Evolutionary conservation across 2,329 filamentous ascomycete species (phyloP).

Genomic region (Phoma sp.): DNA sequence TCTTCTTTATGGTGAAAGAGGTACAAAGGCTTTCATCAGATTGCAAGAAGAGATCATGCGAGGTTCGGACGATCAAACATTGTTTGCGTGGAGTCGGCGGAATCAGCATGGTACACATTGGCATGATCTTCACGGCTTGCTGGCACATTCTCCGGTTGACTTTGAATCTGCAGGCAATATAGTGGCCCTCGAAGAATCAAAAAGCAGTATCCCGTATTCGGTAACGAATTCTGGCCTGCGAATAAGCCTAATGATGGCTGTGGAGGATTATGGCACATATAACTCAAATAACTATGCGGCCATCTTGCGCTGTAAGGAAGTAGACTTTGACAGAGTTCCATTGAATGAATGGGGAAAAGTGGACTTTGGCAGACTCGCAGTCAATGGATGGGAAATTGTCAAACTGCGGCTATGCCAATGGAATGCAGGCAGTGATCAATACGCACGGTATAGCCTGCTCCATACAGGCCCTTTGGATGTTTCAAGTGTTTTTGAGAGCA

Average conservation of each 20-base stretch:
- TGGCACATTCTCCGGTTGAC: neutral
- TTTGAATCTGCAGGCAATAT: neutral
- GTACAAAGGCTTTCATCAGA: slow-evolving; percentile 3
- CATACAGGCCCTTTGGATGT: no score
- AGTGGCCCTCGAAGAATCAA: neutral
- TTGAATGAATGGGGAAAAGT: no score
- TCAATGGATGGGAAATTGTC: no score
- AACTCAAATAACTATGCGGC: neutral
- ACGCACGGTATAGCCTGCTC: neutral
- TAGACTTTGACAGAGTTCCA: neutral
- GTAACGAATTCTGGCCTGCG: neutral
- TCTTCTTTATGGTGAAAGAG: slow-evolving; percentile 6
- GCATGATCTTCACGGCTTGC: neutral
- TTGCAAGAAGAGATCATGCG: neutral
- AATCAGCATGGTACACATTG: no score
- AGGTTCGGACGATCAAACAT: neutral
- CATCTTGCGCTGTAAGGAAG: neutral
- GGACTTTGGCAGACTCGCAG: no score
- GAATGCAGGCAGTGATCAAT: neutral
- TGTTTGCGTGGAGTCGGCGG: neutral
- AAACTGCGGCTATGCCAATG: neutral
- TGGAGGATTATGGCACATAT: no score
- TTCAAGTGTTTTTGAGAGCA: no score
- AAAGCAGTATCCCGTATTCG: neutral
- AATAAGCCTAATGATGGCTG: no score